Evolutionary conservation across 176 grass and related monocot species (phyloP).

Genomic region (Aegilops longissima): DNA sequence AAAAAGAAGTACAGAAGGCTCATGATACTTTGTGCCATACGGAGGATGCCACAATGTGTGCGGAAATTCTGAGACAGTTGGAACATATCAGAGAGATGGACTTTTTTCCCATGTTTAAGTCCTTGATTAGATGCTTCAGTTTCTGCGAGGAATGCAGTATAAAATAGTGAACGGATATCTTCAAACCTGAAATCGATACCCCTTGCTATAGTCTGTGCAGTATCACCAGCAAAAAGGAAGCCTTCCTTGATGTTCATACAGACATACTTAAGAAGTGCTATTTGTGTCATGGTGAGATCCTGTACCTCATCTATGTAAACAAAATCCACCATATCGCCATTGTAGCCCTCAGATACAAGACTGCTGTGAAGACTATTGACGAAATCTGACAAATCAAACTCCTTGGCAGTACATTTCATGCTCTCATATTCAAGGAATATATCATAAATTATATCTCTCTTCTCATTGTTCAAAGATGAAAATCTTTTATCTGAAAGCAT

Average conservation of each 20-base stretch:
- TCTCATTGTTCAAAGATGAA: constrained; percentile 49
- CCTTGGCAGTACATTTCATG: constrained; percentile 45
- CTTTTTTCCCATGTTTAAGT: constrained; percentile 44
- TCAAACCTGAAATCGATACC: constrained; percentile 91
- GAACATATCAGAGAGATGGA: constrained; percentile 56
- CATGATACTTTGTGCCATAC: constrained; percentile 76
- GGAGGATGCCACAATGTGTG: constrained; percentile 75
- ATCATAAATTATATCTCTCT: constrained; percentile 60
- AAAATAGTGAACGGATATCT: constrained; percentile 78
- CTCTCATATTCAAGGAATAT: constrained; percentile 80
- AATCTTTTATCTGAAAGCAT: constrained; percentile 69
- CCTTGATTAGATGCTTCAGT: constrained; percentile 12
- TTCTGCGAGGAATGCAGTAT: constrained; percentile 60
- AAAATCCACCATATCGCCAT: constrained; percentile 53
- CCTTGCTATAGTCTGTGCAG: constrained; percentile 82
- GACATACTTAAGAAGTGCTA: constrained; percentile 75
- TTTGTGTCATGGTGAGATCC: constrained; percentile 77
- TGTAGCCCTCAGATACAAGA: constrained; percentile 43
- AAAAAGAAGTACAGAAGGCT: constrained; percentile 81
- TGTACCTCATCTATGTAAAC: constrained; percentile 96
- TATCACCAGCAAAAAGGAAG: constrained; percentile 88
- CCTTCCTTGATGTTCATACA: constrained; percentile 75
- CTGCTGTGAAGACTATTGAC: constrained; percentile 54
- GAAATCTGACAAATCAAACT: constrained; percentile 91
- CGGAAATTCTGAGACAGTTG: constrained; percentile 88